Evolutionary conservation across 192 early-diverging fungal species (phyloP), one percentile per base, ranked within the genome.

Genomic region (Umbelopsis ramanniana): DNA sequence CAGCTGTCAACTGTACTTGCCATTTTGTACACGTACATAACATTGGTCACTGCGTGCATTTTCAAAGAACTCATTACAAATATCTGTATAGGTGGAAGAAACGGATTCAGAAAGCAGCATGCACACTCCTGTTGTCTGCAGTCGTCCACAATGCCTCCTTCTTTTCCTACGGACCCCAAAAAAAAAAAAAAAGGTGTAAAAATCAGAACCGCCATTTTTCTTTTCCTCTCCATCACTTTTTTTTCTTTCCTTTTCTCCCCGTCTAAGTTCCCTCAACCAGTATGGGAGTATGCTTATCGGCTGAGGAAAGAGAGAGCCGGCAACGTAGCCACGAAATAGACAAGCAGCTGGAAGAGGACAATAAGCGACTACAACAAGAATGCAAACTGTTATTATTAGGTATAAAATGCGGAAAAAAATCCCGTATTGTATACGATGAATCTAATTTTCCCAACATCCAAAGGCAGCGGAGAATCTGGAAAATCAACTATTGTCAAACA

Each of bases 401-500:
- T 91, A 80, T 0, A 29, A 0, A 11, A 37, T 11, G 0, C 12
- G 4, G 6, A 24, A 26, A 54, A 5, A 55, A 46, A 23, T 11
- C 10, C n/a, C 5, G 2, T 26, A 10, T 54, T 6, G 53, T 26
- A 26, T 26, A 26, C 22, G 11, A 38, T 19, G 26, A 9, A 35
- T 15, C 17, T 35, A 12, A 10, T 29, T 38, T n/a, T 63, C 33
- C 3, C 26, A 14, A n/a, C 4, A 35, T 33, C 46, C 57, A 53
- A 68, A 91, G 91, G 93, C 33, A 91, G 89, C 67, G 95, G 94
- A 63, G 95, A 96, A 80, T 95, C 94, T 66, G 95, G 94, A 71
- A 95, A 95, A 79, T 95, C 93, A 63, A 96, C 95, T 50, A 95
- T 96, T 70, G 93, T 96, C 6, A 96, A 96, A 75, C 95, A 96